A percentile compares a stretch with the other conserved stretches of the same genome.
Conservation (phyloP, 371 early-diverging fungal genomes). For the Mortierella sp. region DNA sequence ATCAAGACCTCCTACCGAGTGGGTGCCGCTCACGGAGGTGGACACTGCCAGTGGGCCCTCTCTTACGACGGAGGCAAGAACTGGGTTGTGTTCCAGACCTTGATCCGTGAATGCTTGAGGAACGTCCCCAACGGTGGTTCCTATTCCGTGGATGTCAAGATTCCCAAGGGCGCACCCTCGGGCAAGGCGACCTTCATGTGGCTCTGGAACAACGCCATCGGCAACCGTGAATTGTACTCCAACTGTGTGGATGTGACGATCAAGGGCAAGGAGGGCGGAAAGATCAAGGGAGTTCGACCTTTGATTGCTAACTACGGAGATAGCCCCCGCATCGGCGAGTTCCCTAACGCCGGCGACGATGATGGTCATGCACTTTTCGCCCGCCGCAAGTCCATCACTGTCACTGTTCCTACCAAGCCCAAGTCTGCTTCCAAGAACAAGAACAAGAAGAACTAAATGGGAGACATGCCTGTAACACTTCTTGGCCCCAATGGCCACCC, state of each 20-base stretch:
- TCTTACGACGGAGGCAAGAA: conserved; percentile 67
- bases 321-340: conserved; percentile 28
- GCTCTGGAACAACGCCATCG: conserved; percentile 75
- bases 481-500: no score
- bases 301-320: conserved; percentile 31
- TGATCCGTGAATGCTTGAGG: conserved; percentile 30
- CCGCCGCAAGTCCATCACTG: conserved; percentile 15
- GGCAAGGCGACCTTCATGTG: conserved; percentile 63
- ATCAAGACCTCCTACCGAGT: conserved; percentile 29
- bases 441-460: no score
- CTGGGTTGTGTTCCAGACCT: conserved; percentile 61
- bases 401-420: background rate
- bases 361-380: conserved; percentile 13
- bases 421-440: background rate
- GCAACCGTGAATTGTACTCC: conserved; percentile 77
- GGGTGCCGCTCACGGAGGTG: conserved; percentile 60
- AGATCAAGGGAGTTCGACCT: conserved; percentile 20
- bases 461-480: no score
- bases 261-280: conserved; percentile 24
- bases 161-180: conserved; percentile 63
- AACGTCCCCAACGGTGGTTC: conserved; percentile 1
- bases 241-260: conserved; percentile 77
- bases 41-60: conserved; percentile 73
- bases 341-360: conserved; percentile 10
- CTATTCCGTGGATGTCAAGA: conserved; percentile 51